These are phyloP conservation scores for Quercus suber DNA, from an alignment of 306 rosid species.

Conservation along the genomic window DNA sequence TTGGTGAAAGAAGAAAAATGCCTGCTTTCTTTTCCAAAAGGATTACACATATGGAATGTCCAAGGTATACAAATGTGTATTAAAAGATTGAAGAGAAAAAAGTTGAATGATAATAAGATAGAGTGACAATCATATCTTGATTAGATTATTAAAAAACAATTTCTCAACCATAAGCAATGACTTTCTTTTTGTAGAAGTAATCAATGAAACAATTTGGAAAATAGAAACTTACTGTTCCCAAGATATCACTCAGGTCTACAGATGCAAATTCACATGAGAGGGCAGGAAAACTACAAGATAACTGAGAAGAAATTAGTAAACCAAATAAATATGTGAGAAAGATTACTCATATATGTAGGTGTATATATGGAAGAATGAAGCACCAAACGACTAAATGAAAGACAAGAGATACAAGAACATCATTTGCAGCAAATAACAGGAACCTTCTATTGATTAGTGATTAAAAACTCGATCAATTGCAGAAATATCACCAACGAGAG, in stretches of 20 bases:
- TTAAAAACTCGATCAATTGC: neutral
- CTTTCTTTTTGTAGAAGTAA: conserved; percentile 2
- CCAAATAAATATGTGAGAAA: conserved; percentile 7
- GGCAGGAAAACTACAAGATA: conserved; percentile 76
- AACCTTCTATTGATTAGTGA: neutral
- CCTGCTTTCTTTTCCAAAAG: neutral
- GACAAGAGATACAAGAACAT: neutral
- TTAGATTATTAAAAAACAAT: neutral
- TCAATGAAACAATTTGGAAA: conserved; percentile 17
- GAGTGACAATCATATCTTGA: neutral
- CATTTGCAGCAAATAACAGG: neutral
- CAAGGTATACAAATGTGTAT: neutral
- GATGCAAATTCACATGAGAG: conserved; percentile 98
- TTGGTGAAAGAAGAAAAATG: neutral
- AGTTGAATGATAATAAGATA: neutral
- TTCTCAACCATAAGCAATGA: neutral
- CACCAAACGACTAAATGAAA: neutral
- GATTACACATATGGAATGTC: neutral
- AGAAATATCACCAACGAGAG: neutral
- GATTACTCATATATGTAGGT: neutral
- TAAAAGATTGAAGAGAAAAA: neutral
- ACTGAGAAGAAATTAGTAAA: conserved; percentile 29
- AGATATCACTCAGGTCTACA: conserved; percentile 80
- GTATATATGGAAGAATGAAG: neutral
- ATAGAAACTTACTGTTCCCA: conserved; percentile 93